Conservation (phyloP, 257 asterid species). For the Nicotiana otophora region DNA sequence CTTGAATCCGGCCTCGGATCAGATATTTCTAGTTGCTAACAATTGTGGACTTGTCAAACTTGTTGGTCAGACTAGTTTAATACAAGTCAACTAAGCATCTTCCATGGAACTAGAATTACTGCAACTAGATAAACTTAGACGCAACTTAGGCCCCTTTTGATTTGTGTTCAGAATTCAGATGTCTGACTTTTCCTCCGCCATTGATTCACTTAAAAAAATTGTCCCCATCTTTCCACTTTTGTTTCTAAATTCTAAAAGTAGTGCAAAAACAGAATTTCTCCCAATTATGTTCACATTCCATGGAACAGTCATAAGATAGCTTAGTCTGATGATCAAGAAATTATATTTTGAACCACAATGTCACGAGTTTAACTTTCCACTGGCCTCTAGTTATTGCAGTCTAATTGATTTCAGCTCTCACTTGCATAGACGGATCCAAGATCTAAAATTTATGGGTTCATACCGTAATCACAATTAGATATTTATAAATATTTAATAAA, state of each 20-base stretch:
- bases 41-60: neutral
- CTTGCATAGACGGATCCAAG: too few relatives aligned
- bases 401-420: too few relatives aligned
- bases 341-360: too few relatives aligned
- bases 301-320: neutral
- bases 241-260: neutral
- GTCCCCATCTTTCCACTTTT: neutral
- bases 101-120: neutral
- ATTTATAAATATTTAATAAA: too few relatives aligned
- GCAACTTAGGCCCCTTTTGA: neutral
- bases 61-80: neutral
- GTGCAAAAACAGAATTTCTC: neutral
- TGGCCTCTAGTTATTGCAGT: too few relatives aligned
- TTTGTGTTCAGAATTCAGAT: neutral
- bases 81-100: neutral
- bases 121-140: neutral
- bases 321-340: neutral
- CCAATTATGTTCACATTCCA: neutral
- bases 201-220: neutral
- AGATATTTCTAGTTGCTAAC: neutral
- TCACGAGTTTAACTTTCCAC: neutral
- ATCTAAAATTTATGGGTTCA: too few relatives aligned
- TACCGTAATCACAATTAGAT: too few relatives aligned
- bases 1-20: too few relatives aligned
- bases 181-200: neutral